Base-by-base conservation (phyloP, 768 basidiomycete genomes). In the Sutorius australiensis region DNA sequence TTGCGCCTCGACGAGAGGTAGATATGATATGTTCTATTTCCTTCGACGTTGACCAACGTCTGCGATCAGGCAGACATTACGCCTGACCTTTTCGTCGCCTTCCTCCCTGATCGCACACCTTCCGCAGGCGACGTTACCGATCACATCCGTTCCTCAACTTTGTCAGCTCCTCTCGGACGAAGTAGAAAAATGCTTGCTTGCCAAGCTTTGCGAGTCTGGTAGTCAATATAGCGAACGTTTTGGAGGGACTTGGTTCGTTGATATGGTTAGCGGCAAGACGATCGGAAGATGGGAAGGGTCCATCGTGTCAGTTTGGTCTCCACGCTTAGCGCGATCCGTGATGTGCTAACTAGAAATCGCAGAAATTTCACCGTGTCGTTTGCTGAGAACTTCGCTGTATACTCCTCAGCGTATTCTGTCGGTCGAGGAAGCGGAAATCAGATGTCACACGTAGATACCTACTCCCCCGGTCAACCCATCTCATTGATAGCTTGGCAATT, bases 281-380 rank as follows among this genome's bases (percentile, higher is more conserved):
- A 80, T 92, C 21, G 89, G 87, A 7, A 77, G 87, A 61, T 91
- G 89, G 89, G 89, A 90, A 58, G 86, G 87, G 3, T 83, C 80
- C 57, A 82, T 85, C 17, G 56, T 90, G 89, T 90, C 61, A 67
- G 88, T 79, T 9, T 39, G 34, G 17, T 53, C 50, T 34, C 28
- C 48, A 32, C 43, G 7, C 10, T 37, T 17, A 12, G 13, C 11
- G 48, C 14, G 52, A 33, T 34, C 13, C 11, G 28, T 50, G 21
- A 33, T n/a, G 36, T 57, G 6, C 61, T 55, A 10, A 65, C 42
- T 38, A 3, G 13, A 19, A 31, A 5, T n/a, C 19, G 1, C 63
- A 90, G 87, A 50, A 87, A 83, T 61, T 88, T 89, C 61, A 77
- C 74, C 13, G 74, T 89, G 32, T 71, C 72, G 0, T 86, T 79